Evolutionary conservation across 148 eudicot genomes (phyloP), one percentile per base, ranked within the genome.

Genomic region (Euryodendron excelsum): DNA sequence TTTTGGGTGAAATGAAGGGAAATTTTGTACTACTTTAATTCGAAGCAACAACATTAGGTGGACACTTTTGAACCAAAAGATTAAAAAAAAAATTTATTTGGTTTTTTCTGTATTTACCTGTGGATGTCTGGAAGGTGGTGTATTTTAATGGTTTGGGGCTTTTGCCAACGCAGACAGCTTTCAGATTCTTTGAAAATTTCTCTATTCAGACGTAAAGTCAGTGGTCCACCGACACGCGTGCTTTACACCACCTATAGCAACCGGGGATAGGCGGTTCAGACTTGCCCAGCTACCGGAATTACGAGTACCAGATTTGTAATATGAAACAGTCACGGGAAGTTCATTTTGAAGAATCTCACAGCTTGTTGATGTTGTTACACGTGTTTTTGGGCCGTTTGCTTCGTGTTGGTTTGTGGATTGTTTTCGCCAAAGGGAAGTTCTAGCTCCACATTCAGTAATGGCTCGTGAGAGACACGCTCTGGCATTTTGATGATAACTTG

Each of bases 221-320:
- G n/a, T 23, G 50, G 18, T 59, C 15, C 76, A 64, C 77, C 65
- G 84, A 61, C 80, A 76, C 84, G 84, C 71, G 84, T 76, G 65
- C 58, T 68, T 14, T 34, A 25, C 48, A 5, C 45, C 71, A 23
- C 2, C 0, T 30, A 1, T 25, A 23, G 18, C 53, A 2, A 39
- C 45, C 27, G 47, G 47, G 3, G 27, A 73, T 36, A 18, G 44
- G 31, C 76, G 64, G 62, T 56, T 37, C 47, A n/a, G n/a, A n/a
- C n/a, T n/a, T n/a, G n/a, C n/a, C n/a, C n/a, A n/a, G n/a, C n/a
- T n/a, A n/a, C n/a, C n/a, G n/a, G n/a, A n/a, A n/a, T 1, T 10
- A 27, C 4, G 31, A 39, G 52, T 5, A 18, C 50, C 23, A 44
- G 10, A 58, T 15, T 33, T 14, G n/a, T 23, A 0, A 7, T 2